A percentile compares a stretch with the other conserved stretches of the same genome.
Evolutionary conservation across 192 early-diverging fungal genomes (phyloP).

Genomic region (Martensiomyces pterosporus): DNA sequence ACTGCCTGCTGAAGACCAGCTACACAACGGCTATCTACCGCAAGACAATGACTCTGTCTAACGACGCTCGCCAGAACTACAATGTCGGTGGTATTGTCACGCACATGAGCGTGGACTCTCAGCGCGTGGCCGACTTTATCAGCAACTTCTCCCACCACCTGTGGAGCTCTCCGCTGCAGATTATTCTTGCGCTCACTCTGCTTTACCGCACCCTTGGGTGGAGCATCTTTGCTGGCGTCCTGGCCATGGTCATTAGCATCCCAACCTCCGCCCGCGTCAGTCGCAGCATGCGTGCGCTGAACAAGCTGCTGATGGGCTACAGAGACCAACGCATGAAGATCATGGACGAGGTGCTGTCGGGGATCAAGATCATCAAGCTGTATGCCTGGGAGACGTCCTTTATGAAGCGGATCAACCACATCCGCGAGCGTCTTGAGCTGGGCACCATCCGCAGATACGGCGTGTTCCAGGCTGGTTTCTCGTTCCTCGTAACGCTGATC

Average conservation of each 20-base stretch:
- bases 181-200: slow-evolving; percentile 71
- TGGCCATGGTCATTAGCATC: slow-evolving; percentile 78
- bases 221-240: slow-evolving; percentile 81
- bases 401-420: slow-evolving; percentile 35
- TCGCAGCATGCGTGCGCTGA: slow-evolving; percentile 66
- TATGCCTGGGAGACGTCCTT: slow-evolving; percentile 64
- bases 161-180: slow-evolving; percentile 83
- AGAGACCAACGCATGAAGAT: slow-evolving; percentile 65
- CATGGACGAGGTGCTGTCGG: slow-evolving; percentile 60
- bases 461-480: slow-evolving; percentile 29
- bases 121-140: slow-evolving; percentile 63
- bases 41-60: slow-evolving; percentile 83
- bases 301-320: slow-evolving; percentile 78
- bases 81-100: slow-evolving; percentile 80
- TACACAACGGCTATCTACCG: slow-evolving; percentile 85
- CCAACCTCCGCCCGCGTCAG: slow-evolving; percentile 76
- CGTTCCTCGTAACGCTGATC: slow-evolving; percentile 39
- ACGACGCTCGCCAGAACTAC: slow-evolving; percentile 74
- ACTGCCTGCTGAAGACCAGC: slow-evolving; percentile 75
- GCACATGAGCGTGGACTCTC: slow-evolving; percentile 72
- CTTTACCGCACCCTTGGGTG: slow-evolving; percentile 80
- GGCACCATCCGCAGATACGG: slow-evolving; percentile 37
- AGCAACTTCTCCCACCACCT: slow-evolving; percentile 73
- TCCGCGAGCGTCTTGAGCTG: slow-evolving; percentile 38
- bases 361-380: slow-evolving; percentile 68